These are phyloP conservation scores for Yarrowia sp. DNA, from an alignment of 805 yeast genomes.

Conservation along the genomic window DNA sequence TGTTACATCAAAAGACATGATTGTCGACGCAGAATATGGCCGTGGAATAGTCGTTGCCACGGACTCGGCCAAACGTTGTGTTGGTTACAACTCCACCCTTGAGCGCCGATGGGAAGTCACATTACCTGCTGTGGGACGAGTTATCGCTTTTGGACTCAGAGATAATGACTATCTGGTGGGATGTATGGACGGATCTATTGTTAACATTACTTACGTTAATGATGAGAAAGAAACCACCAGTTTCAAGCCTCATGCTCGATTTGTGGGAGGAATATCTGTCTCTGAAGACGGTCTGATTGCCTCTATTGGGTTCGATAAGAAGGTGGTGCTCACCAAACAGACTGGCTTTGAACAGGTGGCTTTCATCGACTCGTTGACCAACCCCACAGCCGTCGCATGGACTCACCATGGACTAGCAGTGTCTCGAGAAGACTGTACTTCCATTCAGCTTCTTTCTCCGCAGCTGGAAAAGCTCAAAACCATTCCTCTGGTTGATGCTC, in stretches of 20 bases:
- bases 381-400: conserved; percentile 32
- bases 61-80: conserved; percentile 4
- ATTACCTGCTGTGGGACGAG: conserved; percentile 22
- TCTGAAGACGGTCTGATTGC: conserved; percentile 23
- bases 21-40: conserved; percentile 9
- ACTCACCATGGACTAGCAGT: conserved; percentile 15
- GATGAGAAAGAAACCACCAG: background rate
- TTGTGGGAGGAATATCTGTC: conserved; percentile 23
- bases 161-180: conserved; percentile 10
- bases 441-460: conserved; percentile 1
- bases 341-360: conserved; percentile 10
- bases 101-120: no score
- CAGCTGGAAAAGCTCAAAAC: conserved; percentile 17
- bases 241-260: conserved; percentile 26
- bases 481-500: conserved; percentile 25
- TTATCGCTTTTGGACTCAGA: background rate
- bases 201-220: background rate
- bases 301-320: conserved; percentile 21
- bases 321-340: conserved; percentile 19
- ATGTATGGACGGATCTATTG: conserved; percentile 18
- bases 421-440: conserved; percentile 29
- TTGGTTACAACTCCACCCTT: background rate
- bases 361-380: conserved; percentile 8
- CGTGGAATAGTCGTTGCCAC: background rate
- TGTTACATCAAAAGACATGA: conserved; percentile 6